Base-by-base conservation (phyloP, 2,329 filamentous ascomycete genomes). In the Diatrype stigma region DNA sequence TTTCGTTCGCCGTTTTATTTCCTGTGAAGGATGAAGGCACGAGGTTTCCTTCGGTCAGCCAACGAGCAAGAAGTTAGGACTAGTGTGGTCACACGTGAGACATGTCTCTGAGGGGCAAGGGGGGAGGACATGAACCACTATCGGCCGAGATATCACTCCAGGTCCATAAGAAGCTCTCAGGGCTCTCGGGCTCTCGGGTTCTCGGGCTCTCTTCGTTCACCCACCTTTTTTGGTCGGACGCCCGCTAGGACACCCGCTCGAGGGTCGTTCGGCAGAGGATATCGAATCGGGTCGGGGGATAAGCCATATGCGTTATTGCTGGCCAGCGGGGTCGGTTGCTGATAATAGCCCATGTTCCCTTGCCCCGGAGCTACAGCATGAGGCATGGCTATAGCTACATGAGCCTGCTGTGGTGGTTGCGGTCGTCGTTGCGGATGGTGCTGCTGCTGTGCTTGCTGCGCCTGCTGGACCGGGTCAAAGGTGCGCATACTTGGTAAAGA, bases 1-100 rank as follows among this genome's bases (percentile, higher is more conserved):
- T 66, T 84, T 84, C 45, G 80, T 84, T 59, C 80, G 76, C 54
- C 80, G 76, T 66, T 83, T 84, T 62, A 84, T 84, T 65, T 84
- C 80, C 80, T 84, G 64, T 60, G 57, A 46, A 50, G 51, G 57
- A 56, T 45, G 51, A 54, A 50, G 51, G 51, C 55, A 55, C 32
- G 48, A 44, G 40, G 17, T n/a, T 22, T 52, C 49, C 57, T 52
- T 54, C 45, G 35, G 64, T 66, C 59, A 67, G 64, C 61, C 45
- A 55, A 50, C 46, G 51, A 44, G 46, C 49, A 46, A 37, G 28
- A 30, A 35, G 38, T 48, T 14, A 53, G 26, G 19, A 28, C 14
- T 23, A 42, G 16, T 14, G 23, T 34, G 48, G 47, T 40, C 28
- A 42, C 51, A 17, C 37, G n/a, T 40, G 17, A 22, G 8, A 40